These are phyloP conservation scores for Trypanosoma vivax DNA, from an alignment of 208 protist species.

Conservation along the genomic window DNA sequence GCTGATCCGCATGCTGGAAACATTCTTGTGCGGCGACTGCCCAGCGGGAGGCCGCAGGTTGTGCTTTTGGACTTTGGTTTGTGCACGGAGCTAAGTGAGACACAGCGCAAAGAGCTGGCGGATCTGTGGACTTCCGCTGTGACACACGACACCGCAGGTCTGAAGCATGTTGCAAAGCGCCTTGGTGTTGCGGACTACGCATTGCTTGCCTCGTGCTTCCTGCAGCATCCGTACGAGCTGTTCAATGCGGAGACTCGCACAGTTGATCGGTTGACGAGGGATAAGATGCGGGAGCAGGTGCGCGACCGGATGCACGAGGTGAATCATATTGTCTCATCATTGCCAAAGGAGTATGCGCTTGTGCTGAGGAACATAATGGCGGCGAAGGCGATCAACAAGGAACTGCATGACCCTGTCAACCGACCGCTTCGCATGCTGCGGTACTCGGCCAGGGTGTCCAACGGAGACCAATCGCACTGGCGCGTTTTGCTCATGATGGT, in stretches of 20 bases:
- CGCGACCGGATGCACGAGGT: slow-evolving; percentile 71
- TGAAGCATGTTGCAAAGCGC: slow-evolving; percentile 34
- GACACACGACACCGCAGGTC: slow-evolving; percentile 49
- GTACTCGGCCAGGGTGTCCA: slow-evolving; percentile 56
- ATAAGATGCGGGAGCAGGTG: slow-evolving; percentile 61
- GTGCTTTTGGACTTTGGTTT: slow-evolving; percentile 95
- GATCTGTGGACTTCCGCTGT: slow-evolving; percentile 74
- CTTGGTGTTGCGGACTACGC: slow-evolving; percentile 71
- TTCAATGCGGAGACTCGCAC: slow-evolving; percentile 25
- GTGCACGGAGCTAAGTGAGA: slow-evolving; percentile 80
- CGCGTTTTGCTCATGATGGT: slow-evolving; percentile 30
- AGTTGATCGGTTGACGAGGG: slow-evolving; percentile 29
- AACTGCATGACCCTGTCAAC: slow-evolving; percentile 67
- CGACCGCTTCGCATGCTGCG: slow-evolving; percentile 70
- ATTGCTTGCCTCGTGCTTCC: slow-evolving; percentile 80
- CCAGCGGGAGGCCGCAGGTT: slow-evolving; percentile 60
- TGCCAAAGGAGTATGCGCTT: slow-evolving; percentile 85
- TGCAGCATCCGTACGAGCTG: slow-evolving; percentile 80
- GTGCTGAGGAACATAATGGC: slow-evolving; percentile 86
- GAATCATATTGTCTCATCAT: slow-evolving; percentile 63
- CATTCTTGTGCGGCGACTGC: slow-evolving; percentile 75
- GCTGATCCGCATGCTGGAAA: slow-evolving; percentile 93
- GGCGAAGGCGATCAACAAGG: slow-evolving; percentile 78
- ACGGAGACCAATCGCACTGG: slow-evolving; percentile 18
- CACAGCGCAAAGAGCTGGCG: slow-evolving; percentile 43